These are phyloP conservation scores for Alnus rubra DNA, from an alignment of 306 rosid genomes.

Conservation along the genomic window DNA sequence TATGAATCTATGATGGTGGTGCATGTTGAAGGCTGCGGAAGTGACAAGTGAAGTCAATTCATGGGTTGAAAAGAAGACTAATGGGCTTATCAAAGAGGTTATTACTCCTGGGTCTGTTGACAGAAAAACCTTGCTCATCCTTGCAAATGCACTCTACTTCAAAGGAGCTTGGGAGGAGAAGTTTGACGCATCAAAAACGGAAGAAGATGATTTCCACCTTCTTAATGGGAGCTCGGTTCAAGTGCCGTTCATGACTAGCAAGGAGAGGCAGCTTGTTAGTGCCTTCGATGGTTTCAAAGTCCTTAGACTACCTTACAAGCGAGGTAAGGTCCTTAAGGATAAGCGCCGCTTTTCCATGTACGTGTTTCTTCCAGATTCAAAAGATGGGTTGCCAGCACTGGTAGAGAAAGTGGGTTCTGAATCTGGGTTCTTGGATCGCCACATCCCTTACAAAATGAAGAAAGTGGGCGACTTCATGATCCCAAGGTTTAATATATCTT, in stretches of 20 bases:
- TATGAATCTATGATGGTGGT: slow-evolving; percentile 6
- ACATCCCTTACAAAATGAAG: slow-evolving; percentile 40
- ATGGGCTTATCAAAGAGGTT: slow-evolving; percentile 59
- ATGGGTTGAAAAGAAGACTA: slow-evolving; percentile 73
- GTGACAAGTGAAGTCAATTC: slow-evolving; percentile 58
- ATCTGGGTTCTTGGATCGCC: slow-evolving; percentile 49
- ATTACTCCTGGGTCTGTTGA: slow-evolving; percentile 58
- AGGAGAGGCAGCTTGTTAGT: slow-evolving; percentile 39
- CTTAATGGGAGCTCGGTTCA: slow-evolving; percentile 50
- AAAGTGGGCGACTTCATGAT: slow-evolving; percentile 64
- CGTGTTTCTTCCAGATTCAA: slow-evolving; percentile 65
- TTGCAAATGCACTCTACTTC: slow-evolving; percentile 75
- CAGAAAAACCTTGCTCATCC: slow-evolving; percentile 47
- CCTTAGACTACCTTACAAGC: slow-evolving; percentile 60
- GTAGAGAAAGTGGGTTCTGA: slow-evolving; percentile 53
- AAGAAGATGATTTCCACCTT: slow-evolving; percentile 62
- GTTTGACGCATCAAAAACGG: slow-evolving; percentile 57
- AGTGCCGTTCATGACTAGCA: slow-evolving; percentile 74
- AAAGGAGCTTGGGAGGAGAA: slow-evolving; percentile 69
- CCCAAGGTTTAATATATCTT: slow-evolving; percentile 76
- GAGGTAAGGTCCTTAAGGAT: slow-evolving; percentile 42
- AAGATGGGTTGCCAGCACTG: slow-evolving; percentile 63
- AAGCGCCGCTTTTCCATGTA: slow-evolving; percentile 64
- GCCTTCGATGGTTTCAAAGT: slow-evolving; percentile 66
- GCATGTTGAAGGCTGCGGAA: slow-evolving; percentile 62